phyloP scores from a whole-genome alignment of 176 grass and related monocot species.

The Tillandsia fasciculata region DNA sequence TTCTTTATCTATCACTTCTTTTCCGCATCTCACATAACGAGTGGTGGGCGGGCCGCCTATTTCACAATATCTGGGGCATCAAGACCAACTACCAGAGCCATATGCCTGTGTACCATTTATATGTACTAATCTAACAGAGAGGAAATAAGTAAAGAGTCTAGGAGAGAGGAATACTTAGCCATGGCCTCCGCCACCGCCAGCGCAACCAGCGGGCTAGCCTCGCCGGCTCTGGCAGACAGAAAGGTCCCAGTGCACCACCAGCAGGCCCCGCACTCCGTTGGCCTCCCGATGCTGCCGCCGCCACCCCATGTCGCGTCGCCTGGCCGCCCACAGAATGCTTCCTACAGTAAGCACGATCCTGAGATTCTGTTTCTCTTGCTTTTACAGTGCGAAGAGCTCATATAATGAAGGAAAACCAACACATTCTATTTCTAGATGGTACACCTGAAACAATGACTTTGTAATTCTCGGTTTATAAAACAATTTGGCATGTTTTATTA shows the following conservation, averaged over 20 bases:
- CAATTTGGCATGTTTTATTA: no score
- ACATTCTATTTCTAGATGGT: not conserved
- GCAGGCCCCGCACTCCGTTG: slow-evolving; percentile 29
- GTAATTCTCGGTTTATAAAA: no score
- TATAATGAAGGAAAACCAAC: not conserved
- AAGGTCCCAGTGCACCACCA: slow-evolving; percentile 20
- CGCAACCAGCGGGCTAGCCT: slow-evolving; percentile 27
- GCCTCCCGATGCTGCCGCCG: slow-evolving; percentile 43
- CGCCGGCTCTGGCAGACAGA: slow-evolving; percentile 16
- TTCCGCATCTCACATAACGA: no score
- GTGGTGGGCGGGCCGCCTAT: no score
- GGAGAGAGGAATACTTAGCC: not conserved
- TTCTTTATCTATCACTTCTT: not conserved
- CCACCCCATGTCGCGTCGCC: slow-evolving; percentile 36
- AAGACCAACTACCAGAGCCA: not conserved
- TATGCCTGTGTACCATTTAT: no score
- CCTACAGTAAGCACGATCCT: slow-evolving; percentile 43
- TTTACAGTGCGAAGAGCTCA: not conserved
- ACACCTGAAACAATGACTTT: no score
- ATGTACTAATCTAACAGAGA: not conserved
- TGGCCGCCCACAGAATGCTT: slow-evolving; percentile 33
- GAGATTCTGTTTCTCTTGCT: not conserved
- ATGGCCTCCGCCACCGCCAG: slow-evolving; percentile 32
- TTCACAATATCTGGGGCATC: not conserved
- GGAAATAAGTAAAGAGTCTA: not conserved